These are phyloP conservation scores for Exophiala sp. DNA, from an alignment of 2,329 filamentous ascomycete species.

Conservation along the genomic window DNA sequence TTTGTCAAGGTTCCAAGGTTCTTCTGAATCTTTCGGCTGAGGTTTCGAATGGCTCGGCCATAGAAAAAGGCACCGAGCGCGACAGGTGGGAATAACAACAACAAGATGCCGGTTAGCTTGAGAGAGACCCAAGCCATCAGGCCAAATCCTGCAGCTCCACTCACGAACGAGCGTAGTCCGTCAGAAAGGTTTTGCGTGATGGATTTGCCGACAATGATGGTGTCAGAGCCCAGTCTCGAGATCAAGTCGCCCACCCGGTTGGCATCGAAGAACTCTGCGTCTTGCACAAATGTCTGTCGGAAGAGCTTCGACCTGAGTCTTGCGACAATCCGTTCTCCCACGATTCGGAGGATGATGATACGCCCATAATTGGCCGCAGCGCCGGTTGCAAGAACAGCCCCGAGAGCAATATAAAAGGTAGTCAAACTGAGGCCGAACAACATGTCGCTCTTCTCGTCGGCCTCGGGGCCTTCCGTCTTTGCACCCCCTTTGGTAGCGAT, in stretches of 20 bases:
- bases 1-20: constrained; percentile 90
- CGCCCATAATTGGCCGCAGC: constrained; percentile 89
- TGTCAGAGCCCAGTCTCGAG: constrained; percentile 89
- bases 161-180: constrained; percentile 84
- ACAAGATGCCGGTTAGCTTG: constrained; percentile 78
- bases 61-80: constrained; percentile 88
- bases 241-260: constrained; percentile 96
- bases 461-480: constrained; percentile 21
- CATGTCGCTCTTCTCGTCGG: constrained; percentile 52
- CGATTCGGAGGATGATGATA: constrained; percentile 85
- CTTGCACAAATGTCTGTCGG: constrained; percentile 87
- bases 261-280: constrained; percentile 90
- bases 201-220: constrained; percentile 95
- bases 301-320: constrained; percentile 85
- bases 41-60: constrained; percentile 76
- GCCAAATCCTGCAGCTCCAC: constrained; percentile 78
- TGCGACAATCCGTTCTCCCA: constrained; percentile 90
- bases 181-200: constrained; percentile 98
- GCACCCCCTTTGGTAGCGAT: constrained; percentile 69
- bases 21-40: constrained; percentile 89
- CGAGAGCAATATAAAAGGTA: constrained; percentile 83
- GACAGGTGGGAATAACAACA: constrained; percentile 83
- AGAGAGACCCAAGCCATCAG: constrained; percentile 96
- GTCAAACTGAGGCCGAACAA: constrained; percentile 78
- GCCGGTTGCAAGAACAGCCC: constrained; percentile 68